Evolutionary conservation across 306 rosid genomes (phyloP).

Genomic region (Canavalia gladiata): DNA sequence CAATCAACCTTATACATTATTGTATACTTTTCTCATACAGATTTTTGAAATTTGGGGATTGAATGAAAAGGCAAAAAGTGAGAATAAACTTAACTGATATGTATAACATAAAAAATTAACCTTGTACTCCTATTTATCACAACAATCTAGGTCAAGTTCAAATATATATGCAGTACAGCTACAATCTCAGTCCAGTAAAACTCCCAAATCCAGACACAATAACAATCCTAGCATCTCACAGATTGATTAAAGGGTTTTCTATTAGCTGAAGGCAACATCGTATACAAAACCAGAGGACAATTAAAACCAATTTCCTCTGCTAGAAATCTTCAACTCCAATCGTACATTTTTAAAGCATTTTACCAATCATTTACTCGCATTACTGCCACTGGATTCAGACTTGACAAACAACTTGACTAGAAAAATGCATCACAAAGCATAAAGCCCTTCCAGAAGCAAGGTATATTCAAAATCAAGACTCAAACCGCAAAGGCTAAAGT

Average conservation of each 20-base stretch:
- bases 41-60: neutral
- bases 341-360: neutral
- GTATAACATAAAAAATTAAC: neutral
- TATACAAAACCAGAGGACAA: neutral
- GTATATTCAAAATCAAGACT: neutral
- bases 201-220: neutral
- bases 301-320: neutral
- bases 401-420: neutral
- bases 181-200: constrained; percentile 26
- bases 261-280: constrained; percentile 11
- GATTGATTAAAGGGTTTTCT: neutral
- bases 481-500: neutral
- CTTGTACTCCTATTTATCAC: neutral
- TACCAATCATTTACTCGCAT: constrained; percentile 3
- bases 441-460: constrained; percentile 17
- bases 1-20: neutral
- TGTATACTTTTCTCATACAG: neutral
- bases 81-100: neutral
- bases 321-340: neutral
- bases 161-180: neutral
- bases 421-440: constrained; percentile 32
- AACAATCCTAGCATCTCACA: constrained; percentile 6
- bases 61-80: neutral
- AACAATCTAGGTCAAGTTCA: constrained; percentile 25
- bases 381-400: constrained; percentile 12